Evolutionary conservation across 176 grass and related monocot genomes (phyloP).

Genomic region (Alloteropsis semialata): DNA sequence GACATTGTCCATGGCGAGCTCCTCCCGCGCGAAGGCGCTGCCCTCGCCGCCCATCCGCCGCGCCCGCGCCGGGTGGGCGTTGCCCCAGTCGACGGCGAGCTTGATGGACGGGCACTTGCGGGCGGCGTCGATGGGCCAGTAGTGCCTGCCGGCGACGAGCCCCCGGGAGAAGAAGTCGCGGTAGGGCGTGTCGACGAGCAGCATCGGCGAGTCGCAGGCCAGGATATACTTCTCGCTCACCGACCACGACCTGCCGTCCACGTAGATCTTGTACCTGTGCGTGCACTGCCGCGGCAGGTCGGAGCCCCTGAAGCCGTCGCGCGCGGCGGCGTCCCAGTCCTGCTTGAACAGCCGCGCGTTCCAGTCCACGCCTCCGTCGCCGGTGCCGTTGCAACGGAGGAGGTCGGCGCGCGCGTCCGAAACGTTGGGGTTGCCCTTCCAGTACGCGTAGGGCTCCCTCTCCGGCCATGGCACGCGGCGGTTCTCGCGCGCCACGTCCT

Average conservation of each 20-base stretch:
- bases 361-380: not conserved
- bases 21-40: not conserved
- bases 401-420: not conserved
- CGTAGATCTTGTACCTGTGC: not conserved
- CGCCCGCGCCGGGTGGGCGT: not conserved
- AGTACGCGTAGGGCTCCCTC: not conserved
- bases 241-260: not conserved
- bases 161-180: too few relatives aligned
- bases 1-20: conserved; percentile 62
- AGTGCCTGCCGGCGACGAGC: too few relatives aligned
- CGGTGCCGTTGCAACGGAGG: not conserved
- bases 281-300: not conserved
- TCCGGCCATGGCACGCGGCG: not conserved
- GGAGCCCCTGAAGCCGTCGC: not conserved
- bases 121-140: not conserved
- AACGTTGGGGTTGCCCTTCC: not conserved
- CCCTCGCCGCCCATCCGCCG: not conserved
- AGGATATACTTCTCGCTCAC: not conserved
- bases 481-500: not conserved
- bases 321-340: not conserved
- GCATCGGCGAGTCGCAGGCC: too few relatives aligned
- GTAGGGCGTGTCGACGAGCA: too few relatives aligned
- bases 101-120: not conserved
- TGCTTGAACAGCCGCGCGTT: not conserved
- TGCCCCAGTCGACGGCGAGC: not conserved